Conservation (phyloP, 495 filamentous ascomycete genomes). For the Talaromyces stipitatus region DNA sequence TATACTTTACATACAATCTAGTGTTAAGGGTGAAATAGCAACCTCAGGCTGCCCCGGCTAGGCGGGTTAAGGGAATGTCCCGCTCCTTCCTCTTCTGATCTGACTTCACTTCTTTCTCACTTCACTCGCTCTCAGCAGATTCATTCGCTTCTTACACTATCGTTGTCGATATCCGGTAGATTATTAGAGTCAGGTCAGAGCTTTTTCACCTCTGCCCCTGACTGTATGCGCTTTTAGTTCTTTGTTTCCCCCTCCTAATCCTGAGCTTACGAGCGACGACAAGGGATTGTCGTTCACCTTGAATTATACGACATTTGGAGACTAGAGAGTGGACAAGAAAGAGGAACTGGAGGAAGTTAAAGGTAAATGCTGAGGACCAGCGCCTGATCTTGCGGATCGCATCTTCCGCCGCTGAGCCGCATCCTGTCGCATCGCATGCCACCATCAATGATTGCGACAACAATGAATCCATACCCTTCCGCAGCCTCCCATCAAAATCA, state of each 20-base stretch:
- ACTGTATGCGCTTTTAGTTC: background rate
- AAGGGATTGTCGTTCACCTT: background rate
- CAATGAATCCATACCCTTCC: slow-evolving; percentile 2
- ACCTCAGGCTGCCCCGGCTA: slow-evolving; percentile 2
- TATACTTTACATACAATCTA: background rate
- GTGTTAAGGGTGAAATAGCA: background rate
- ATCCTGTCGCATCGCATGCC: background rate
- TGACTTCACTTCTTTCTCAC: background rate
- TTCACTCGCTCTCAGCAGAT: background rate
- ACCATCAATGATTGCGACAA: background rate
- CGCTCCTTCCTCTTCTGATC: background rate
- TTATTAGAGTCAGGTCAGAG: background rate
- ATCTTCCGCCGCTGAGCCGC: background rate
- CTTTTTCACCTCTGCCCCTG: background rate
- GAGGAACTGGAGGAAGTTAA: background rate
- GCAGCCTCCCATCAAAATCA: background rate
- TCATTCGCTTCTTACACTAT: background rate
- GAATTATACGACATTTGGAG: too few relatives aligned
- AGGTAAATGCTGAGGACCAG: background rate
- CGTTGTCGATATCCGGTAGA: background rate
- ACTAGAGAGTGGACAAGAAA: background rate
- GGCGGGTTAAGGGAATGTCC: background rate
- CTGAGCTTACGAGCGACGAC: background rate
- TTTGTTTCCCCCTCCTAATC: background rate
- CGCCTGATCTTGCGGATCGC: background rate